phyloP scores from a whole-genome alignment of 257 asterid species.

The Plantago elongata region DNA sequence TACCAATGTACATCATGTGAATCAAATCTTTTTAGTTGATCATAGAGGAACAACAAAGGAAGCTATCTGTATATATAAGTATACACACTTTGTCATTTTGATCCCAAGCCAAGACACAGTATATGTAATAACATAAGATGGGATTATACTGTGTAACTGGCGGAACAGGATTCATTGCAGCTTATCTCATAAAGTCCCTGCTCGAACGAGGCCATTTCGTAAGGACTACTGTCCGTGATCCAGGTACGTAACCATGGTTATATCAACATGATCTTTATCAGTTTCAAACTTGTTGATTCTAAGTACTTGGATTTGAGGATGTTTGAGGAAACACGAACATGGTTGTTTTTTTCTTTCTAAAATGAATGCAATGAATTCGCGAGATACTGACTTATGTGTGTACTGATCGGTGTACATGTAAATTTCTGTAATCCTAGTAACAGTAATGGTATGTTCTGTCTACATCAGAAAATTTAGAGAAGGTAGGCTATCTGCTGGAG shows the following conservation, averaged over 20 bases:
- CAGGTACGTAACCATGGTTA: conserved; percentile 31
- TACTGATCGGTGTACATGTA: too few species aligned
- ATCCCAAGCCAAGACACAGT: too few species aligned
- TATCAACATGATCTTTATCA: not conserved
- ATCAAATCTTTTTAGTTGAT: too few species aligned
- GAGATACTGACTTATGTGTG: too few species aligned
- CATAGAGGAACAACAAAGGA: too few species aligned
- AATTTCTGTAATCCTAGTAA: too few species aligned
- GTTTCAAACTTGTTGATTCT: not conserved
- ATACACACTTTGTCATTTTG: too few species aligned
- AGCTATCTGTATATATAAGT: too few species aligned
- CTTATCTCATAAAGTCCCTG: conserved; percentile 63
- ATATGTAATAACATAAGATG: conserved; percentile 33
- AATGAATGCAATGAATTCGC: too few species aligned
- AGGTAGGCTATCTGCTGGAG: conserved; percentile 62
- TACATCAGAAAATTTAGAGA: conserved; percentile 48
- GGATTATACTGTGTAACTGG: conserved; percentile 80
- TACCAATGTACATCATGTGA: too few species aligned
- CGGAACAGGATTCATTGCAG: conserved; percentile 85
- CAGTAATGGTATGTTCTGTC: not conserved
- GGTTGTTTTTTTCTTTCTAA: not conserved
- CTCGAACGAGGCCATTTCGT: conserved; percentile 63
- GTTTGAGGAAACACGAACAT: not conserved
- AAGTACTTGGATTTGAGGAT: not conserved
- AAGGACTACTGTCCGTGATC: conserved; percentile 77